Evolutionary conservation across 495 filamentous ascomycete species (phyloP).

Genomic region (Xylaria cubensis): DNA sequence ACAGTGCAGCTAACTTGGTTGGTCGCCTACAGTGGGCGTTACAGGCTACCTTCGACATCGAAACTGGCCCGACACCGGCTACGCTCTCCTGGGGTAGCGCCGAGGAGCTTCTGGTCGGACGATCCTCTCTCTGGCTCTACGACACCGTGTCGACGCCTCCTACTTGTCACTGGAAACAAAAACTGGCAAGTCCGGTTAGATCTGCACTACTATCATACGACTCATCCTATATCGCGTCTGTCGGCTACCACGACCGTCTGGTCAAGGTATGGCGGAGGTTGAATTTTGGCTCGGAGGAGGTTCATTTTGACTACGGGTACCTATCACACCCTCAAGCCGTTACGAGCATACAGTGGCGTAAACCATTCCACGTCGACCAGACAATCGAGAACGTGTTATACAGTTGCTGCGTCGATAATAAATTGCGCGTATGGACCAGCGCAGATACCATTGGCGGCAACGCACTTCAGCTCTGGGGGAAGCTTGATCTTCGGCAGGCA

Average conservation of each 20-base stretch:
- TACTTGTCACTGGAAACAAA: constrained; percentile 72
- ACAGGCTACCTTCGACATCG: constrained; percentile 50
- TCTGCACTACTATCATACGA: constrained; percentile 86
- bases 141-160: constrained; percentile 58
- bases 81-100: constrained; percentile 86
- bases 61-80: constrained; percentile 53
- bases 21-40: constrained; percentile 56
- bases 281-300: constrained; percentile 82
- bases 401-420: constrained; percentile 85
- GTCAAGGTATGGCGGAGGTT: constrained; percentile 93
- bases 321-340: constrained; percentile 81
- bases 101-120: constrained; percentile 82
- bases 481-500: constrained; percentile 77
- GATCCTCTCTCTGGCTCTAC: constrained; percentile 74
- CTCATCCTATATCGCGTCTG: constrained; percentile 81
- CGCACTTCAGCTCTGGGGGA: constrained; percentile 78
- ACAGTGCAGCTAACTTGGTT: constrained; percentile 25
- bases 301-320: constrained; percentile 90
- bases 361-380: constrained; percentile 75
- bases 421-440: constrained; percentile 82
- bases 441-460: constrained; percentile 75
- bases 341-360: constrained; percentile 85
- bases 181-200: constrained; percentile 74
- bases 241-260: constrained; percentile 79
- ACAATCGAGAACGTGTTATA: constrained; percentile 90